phyloP scores from a whole-genome alignment of 2,329 filamentous ascomycete species.

The Fusarium praegraminearum region DNA sequence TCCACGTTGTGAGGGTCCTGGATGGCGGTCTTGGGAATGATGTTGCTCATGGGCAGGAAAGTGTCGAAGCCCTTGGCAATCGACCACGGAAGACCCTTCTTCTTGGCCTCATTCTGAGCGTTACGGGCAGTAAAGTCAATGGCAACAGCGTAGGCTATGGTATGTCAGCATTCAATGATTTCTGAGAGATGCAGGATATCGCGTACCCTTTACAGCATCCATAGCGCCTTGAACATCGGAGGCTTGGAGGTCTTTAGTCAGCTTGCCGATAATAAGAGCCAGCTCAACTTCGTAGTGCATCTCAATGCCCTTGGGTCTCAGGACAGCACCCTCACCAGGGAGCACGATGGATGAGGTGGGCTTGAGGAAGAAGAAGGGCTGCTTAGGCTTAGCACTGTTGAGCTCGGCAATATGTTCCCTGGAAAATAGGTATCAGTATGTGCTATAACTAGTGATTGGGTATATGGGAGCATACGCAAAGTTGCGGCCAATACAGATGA shows the following conservation, averaged over 20 bases:
- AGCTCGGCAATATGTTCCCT: slow-evolving; percentile 96
- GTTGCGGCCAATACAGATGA: slow-evolving; percentile 95
- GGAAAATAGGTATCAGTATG: slow-evolving; percentile 17
- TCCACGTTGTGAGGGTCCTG: slow-evolving; percentile 89
- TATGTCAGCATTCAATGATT: slow-evolving; percentile 12
- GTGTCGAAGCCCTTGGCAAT: slow-evolving; percentile 99
- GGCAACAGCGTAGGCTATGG: slow-evolving; percentile 82
- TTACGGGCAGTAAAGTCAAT: slow-evolving; percentile 99
- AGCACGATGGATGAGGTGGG: slow-evolving; percentile 87
- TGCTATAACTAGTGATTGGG: neutral
- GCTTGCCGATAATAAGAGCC: slow-evolving; percentile 87
- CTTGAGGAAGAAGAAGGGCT: slow-evolving; percentile 99
- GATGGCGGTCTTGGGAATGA: slow-evolving; percentile 84
- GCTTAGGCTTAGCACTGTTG: slow-evolving; percentile 86
- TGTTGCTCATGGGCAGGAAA: slow-evolving; percentile 86
- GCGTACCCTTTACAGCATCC: slow-evolving; percentile 81
- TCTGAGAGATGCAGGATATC: neutral
- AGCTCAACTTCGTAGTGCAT: slow-evolving; percentile 97
- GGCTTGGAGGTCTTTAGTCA: slow-evolving; percentile 78
- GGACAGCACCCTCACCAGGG: slow-evolving; percentile 80
- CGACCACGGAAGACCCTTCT: slow-evolving; percentile 92
- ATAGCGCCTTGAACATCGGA: slow-evolving; percentile 81
- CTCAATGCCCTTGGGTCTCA: slow-evolving; percentile 84
- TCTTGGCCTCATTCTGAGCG: slow-evolving; percentile 95
- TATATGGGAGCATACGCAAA: slow-evolving; percentile 77